Percentiles rank a stretch among this genome's conserved stretches.
Conservation (phyloP, 169 alveolate genomes). For the Cyclospora cayetanensis region DNA sequence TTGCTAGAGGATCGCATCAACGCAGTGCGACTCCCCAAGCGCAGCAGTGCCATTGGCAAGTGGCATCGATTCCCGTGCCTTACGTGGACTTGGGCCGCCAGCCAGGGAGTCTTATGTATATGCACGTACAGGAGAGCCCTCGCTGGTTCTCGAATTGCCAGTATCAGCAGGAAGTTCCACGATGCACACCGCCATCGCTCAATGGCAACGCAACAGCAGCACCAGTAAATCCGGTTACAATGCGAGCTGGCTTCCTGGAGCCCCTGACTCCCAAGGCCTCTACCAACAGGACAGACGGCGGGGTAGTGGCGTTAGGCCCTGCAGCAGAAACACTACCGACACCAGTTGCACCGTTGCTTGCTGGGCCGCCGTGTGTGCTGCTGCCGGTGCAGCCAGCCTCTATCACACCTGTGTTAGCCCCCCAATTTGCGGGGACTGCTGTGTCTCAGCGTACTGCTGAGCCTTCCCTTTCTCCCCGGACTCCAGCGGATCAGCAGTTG, state of each 20-base stretch:
- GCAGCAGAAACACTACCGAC: not conserved
- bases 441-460: too few relatives aligned
- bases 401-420: too few relatives aligned
- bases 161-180: not conserved
- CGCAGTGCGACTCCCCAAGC: conserved; percentile 29
- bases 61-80: not conserved
- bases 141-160: not conserved
- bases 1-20: conserved; percentile 8
- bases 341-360: not conserved
- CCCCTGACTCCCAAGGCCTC: not conserved
- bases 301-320: too few relatives aligned
- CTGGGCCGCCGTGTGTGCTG: conserved; percentile 17
- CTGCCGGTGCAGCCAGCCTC: not conserved
- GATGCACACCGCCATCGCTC: not conserved
- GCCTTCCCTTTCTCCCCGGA: too few relatives aligned
- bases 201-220: conserved; percentile 5
- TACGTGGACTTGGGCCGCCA: not conserved
- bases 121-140: conserved; percentile 39
- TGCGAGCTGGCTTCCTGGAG: not conserved
- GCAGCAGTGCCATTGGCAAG: conserved; percentile 33
- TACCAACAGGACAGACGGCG: not conserved
- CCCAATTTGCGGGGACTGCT: too few relatives aligned
- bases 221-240: not conserved
- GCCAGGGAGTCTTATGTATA: not conserved
- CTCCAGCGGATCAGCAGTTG: too few relatives aligned